These are phyloP conservation scores for Poterioochromonas sp. DNA, from an alignment of 352 stramenopile species.

Conservation along the genomic window DNA sequence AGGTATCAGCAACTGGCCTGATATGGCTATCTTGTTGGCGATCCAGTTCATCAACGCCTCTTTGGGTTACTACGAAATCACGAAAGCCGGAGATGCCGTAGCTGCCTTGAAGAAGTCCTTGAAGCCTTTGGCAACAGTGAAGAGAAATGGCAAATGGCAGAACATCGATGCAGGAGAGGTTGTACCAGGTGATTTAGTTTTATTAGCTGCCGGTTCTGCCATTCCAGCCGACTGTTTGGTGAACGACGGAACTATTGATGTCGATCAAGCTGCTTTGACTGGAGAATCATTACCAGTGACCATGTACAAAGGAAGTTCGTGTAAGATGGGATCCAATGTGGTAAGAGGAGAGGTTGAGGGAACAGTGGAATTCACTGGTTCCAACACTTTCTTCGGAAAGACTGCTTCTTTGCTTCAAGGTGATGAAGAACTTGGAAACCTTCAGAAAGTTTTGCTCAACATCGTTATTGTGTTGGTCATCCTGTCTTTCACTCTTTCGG, in stretches of 20 bases:
- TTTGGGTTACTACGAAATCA: constrained; percentile 50
- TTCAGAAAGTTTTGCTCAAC: constrained; percentile 78
- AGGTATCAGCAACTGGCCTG: constrained; percentile 45
- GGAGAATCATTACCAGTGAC: constrained; percentile 59
- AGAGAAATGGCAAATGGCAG: constrained; percentile 34
- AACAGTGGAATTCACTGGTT: background rate
- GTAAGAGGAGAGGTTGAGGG: background rate
- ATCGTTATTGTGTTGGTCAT: constrained; percentile 79
- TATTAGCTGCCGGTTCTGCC: constrained; percentile 50
- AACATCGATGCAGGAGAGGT: constrained; percentile 32
- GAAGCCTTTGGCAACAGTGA: constrained; percentile 61
- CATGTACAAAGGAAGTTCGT: constrained; percentile 42
- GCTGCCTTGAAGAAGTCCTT: constrained; percentile 71
- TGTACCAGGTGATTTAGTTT: constrained; percentile 15
- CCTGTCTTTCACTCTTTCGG: constrained; percentile 67
- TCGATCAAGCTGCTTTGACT: constrained; percentile 61
- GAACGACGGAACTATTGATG: constrained; percentile 34
- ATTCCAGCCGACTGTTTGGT: constrained; percentile 6
- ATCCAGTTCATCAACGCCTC: constrained; percentile 49
- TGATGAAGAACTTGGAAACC: constrained; percentile 53
- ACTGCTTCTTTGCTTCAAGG: constrained; percentile 58
- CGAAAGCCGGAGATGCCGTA: constrained; percentile 67
- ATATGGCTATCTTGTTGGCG: constrained; percentile 49
- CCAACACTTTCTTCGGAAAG: background rate
- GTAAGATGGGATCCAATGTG: constrained; percentile 51